Percentiles rank a stretch among this genome's conserved stretches.
These are phyloP conservation scores for Picea engelmannii DNA, from an alignment of 83 land plant species.

Conservation along the genomic window DNA sequence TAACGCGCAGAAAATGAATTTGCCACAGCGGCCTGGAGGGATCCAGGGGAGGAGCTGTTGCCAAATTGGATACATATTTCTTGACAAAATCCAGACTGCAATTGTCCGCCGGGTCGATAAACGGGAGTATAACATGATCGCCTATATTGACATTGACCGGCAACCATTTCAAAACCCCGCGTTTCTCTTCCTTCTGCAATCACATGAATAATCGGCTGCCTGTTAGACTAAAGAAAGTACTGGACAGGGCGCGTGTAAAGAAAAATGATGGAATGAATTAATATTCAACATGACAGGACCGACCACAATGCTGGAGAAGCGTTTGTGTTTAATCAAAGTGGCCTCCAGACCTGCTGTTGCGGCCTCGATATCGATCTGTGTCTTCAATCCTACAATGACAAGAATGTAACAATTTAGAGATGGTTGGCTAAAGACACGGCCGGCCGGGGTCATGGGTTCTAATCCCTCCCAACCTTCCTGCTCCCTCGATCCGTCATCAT, in stretches of 20 bases:
- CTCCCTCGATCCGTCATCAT: too few relatives aligned
- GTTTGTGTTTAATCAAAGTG: conserved; percentile 43
- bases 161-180: not conserved
- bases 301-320: conserved; percentile 56
- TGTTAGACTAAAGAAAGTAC: not conserved
- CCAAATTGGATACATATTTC: conserved; percentile 37
- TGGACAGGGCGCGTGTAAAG: not conserved
- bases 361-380: conserved; percentile 11
- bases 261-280: not conserved
- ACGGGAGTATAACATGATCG: conserved; percentile 39
- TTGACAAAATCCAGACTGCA: conserved; percentile 22
- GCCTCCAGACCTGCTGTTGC: conserved; percentile 21
- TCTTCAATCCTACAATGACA: conserved; percentile 31
- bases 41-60: conserved; percentile 27
- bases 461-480: not conserved
- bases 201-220: too few relatives aligned
- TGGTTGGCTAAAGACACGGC: conserved; percentile 33
- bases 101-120: conserved; percentile 13
- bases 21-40: conserved; percentile 66
- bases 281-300: too few relatives aligned
- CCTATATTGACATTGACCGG: conserved; percentile 21
- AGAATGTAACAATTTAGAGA: conserved; percentile 36
- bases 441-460: conserved; percentile 38
- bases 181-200: too few relatives aligned
- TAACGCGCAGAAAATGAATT: conserved; percentile 45